Evolutionary conservation across 2,329 filamentous ascomycete genomes (phyloP).

Genomic region (Fusarium mangiferae): DNA sequence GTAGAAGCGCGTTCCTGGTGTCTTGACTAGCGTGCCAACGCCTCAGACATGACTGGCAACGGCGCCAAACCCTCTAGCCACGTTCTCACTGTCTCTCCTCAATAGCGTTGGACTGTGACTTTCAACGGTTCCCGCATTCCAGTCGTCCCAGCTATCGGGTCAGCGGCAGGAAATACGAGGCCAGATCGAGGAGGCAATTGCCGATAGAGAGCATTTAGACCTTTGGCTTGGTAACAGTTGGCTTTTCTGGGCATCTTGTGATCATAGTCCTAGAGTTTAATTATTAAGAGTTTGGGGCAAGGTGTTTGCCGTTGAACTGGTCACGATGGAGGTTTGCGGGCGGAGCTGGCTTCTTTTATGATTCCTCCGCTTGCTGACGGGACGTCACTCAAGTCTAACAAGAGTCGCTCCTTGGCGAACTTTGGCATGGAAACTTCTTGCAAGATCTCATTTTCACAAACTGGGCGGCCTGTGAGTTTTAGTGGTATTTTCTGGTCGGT

Average conservation of each 20-base stretch:
- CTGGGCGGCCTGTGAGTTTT: no score
- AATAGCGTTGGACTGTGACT: background rate
- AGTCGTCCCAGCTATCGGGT: background rate
- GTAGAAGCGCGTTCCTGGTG: conserved; percentile 6
- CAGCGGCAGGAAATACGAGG: background rate
- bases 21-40: background rate
- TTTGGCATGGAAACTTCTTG: background rate
- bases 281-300: background rate
- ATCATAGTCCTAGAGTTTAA: background rate
- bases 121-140: conserved; percentile 5
- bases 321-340: background rate
- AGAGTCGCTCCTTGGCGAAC: background rate
- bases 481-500: background rate
- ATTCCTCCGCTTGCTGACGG: background rate
- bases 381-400: no score
- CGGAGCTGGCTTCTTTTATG: background rate
- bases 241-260: background rate
- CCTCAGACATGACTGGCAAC: background rate
- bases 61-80: conserved; percentile 14
- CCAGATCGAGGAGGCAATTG: background rate
- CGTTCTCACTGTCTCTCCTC: background rate
- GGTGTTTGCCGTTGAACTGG: background rate
- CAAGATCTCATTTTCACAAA: background rate
- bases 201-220: background rate
- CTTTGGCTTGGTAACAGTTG: background rate